These are phyloP conservation scores for Penicillium parvum DNA, from an alignment of 495 filamentous ascomycete species.

Conservation along the genomic window DNA sequence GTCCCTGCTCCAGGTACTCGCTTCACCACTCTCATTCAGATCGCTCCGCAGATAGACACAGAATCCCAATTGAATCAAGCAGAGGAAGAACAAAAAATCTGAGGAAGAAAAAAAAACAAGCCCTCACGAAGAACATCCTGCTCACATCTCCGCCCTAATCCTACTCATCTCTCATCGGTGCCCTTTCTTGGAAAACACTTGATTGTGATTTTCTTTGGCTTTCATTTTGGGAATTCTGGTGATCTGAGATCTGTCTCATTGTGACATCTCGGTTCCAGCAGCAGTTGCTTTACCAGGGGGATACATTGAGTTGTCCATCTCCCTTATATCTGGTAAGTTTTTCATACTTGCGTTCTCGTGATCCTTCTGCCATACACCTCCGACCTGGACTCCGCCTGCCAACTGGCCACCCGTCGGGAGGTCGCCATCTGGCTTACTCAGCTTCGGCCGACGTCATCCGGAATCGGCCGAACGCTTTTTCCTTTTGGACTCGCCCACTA, in stretches of 20 bases:
- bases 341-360: background rate
- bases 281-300: slow-evolving; percentile 53
- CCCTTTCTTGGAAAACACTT: slow-evolving; percentile 41
- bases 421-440: too few species aligned
- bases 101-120: slow-evolving; percentile 15
- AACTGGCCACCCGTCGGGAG: too few species aligned
- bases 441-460: too few species aligned
- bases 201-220: slow-evolving; percentile 39
- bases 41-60: slow-evolving; percentile 35
- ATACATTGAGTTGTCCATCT: slow-evolving; percentile 99
- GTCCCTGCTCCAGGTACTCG: slow-evolving; percentile 11
- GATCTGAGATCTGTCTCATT: slow-evolving; percentile 12
- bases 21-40: slow-evolving; percentile 30
- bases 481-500: slow-evolving; percentile 9
- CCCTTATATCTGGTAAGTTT: slow-evolving; percentile 65
- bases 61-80: slow-evolving; percentile 25
- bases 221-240: slow-evolving; percentile 6
- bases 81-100: slow-evolving; percentile 23
- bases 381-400: too few species aligned
- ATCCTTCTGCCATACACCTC: slow-evolving; percentile 6
- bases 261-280: slow-evolving; percentile 9
- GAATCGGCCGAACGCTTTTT: too few species aligned
- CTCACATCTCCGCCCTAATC: slow-evolving; percentile 18
- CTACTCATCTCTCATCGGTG: slow-evolving; percentile 12
- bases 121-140: slow-evolving; percentile 16